Evolutionary conservation across 257 asterid genomes (phyloP).

Genomic region (Prunella vulgaris): DNA sequence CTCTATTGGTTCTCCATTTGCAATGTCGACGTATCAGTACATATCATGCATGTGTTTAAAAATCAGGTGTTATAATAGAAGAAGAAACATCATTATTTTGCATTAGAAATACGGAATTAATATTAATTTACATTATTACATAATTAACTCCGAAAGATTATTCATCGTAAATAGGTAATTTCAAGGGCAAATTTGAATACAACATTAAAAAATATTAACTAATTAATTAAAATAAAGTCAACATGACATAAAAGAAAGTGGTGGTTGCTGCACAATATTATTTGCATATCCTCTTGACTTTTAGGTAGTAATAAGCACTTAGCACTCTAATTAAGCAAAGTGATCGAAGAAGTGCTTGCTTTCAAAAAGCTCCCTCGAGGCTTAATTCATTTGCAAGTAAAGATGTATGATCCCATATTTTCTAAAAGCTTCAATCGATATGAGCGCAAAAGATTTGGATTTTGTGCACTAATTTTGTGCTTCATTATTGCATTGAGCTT

Average conservation of each 20-base stretch:
- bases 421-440: conserved; percentile 51
- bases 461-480: conserved; percentile 34
- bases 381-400: conserved; percentile 17
- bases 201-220: neutral
- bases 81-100: neutral
- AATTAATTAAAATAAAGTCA: neutral
- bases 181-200: neutral
- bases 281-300: conserved; percentile 18
- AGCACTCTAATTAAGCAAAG: conserved; percentile 26
- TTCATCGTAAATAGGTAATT: neutral
- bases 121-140: neutral
- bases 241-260: conserved; percentile 12
- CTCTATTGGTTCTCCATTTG: neutral
- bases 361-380: neutral
- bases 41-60: neutral
- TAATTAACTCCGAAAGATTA: neutral
- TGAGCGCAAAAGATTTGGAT: conserved; percentile 52
- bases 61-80: neutral
- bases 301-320: neutral
- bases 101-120: neutral
- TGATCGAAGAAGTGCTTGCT: too few species aligned
- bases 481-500: conserved; percentile 32
- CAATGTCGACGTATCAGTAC: neutral
- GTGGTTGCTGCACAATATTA: conserved; percentile 6
- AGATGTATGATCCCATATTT: conserved; percentile 66